Percentiles rank a stretch among this genome's conserved stretches.
Evolutionary conservation across 371 early-diverging fungal species (phyloP).

Genomic region (Fennellomyces sp.): DNA sequence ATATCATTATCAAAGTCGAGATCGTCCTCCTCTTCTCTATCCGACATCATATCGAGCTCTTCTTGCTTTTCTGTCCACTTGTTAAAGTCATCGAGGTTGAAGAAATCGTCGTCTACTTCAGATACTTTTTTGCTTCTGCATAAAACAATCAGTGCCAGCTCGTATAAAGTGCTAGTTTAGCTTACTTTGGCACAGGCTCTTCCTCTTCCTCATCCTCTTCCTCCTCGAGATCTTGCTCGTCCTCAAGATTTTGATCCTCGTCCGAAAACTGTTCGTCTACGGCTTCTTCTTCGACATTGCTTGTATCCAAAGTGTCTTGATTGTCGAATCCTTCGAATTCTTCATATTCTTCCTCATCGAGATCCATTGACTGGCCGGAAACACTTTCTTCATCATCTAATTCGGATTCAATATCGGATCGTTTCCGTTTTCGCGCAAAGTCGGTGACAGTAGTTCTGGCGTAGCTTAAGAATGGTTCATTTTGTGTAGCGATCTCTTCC

Average conservation of each 20-base stretch:
- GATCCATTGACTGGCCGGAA: constrained; percentile 29
- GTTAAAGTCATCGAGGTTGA: constrained; percentile 64
- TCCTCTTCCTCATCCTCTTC: constrained; percentile 8
- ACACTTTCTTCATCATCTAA: constrained; percentile 27
- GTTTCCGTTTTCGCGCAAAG: constrained; percentile 17
- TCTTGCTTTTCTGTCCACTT: constrained; percentile 68
- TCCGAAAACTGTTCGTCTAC: too few species aligned
- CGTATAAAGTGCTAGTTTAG: neutral
- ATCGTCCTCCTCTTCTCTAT: constrained; percentile 50
- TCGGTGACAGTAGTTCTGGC: constrained; percentile 50
- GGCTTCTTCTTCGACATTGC: constrained; percentile 6
- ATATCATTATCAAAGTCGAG: constrained; percentile 55
- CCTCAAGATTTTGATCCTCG: neutral
- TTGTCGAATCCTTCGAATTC: constrained; percentile 23
- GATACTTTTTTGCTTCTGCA: constrained; percentile 33
- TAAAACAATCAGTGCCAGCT: neutral
- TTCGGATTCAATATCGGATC: constrained; percentile 12
- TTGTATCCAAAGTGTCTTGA: neutral
- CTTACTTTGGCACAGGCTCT: constrained; percentile 4
- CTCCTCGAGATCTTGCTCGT: neutral
- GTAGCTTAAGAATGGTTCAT: constrained; percentile 78
- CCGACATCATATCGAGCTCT: constrained; percentile 48
- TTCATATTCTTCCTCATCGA: constrained; percentile 25
- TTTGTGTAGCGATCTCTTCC: constrained; percentile 89
- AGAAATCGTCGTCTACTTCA: constrained; percentile 72